Conservation (phyloP, 2,329 filamentous ascomycete genomes). For the Phyllosticta ampelicida region DNA sequence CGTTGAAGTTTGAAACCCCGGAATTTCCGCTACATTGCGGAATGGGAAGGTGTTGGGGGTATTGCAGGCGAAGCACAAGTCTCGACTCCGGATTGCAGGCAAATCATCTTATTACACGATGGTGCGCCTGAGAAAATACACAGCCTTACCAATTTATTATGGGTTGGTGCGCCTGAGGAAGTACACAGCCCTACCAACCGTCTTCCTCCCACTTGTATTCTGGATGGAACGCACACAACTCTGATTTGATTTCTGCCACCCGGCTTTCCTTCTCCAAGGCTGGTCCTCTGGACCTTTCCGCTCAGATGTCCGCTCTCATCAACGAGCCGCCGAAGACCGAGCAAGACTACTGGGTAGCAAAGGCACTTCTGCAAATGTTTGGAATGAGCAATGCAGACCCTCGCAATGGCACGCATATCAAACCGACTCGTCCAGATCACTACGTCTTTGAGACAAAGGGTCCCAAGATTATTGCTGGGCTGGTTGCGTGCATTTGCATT, state of each 20-base stretch:
- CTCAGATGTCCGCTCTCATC: slow-evolving; percentile 9
- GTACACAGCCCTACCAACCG: background rate
- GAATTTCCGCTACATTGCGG: background rate
- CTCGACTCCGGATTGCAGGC: background rate
- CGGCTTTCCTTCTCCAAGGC: background rate
- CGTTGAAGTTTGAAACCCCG: background rate
- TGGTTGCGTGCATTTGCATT: slow-evolving; percentile 20
- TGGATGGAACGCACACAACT: background rate
- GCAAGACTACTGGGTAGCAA: slow-evolving; percentile 21
- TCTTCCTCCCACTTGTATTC: background rate
- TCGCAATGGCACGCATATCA: slow-evolving; percentile 11
- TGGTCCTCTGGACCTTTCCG: background rate
- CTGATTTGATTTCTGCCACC: background rate
- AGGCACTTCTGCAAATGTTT: slow-evolving; percentile 16
- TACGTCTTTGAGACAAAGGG: slow-evolving; percentile 19
- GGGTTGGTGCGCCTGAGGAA: background rate
- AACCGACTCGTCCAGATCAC: slow-evolving; percentile 3
- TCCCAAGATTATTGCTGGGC: slow-evolving; percentile 19
- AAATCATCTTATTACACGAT: background rate
- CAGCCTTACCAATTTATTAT: background rate
- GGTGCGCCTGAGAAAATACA: background rate
- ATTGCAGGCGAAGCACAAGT: background rate
- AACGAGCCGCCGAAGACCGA: slow-evolving; percentile 18
- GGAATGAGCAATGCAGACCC: slow-evolving; percentile 15
- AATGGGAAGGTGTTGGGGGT: background rate